phyloP scores from a whole-genome alignment of 768 basidiomycete genomes.

The Neoboletus magnificus region DNA sequence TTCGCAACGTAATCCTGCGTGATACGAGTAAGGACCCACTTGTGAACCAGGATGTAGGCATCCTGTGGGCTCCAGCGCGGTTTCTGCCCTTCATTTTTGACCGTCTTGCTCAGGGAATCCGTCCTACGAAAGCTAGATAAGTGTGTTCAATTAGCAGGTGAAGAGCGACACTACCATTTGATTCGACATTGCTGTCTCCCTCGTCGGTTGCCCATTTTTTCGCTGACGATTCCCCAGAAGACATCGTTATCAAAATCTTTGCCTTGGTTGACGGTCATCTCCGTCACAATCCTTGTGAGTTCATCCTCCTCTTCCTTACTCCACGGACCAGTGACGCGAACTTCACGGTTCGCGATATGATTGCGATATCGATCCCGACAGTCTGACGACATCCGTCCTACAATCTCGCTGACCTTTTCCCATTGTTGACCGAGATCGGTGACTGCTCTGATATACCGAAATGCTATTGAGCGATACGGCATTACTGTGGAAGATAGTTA shows the following conservation, averaged over 20 bases:
- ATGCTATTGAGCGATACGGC: background rate
- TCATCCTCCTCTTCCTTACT: slow-evolving; percentile 76
- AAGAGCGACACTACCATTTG: slow-evolving; percentile 60
- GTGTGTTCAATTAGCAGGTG: background rate
- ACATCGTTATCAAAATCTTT: slow-evolving; percentile 73
- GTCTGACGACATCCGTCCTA: slow-evolving; percentile 75
- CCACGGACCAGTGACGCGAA: slow-evolving; percentile 68
- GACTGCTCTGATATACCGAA: slow-evolving; percentile 53
- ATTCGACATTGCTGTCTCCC: slow-evolving; percentile 83
- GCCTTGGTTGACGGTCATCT: slow-evolving; percentile 71
- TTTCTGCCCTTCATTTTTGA: slow-evolving; percentile 69
- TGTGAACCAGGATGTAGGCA: slow-evolving; percentile 77
- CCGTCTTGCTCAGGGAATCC: slow-evolving; percentile 65
- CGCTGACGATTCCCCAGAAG: slow-evolving; percentile 77
- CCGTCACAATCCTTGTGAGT: slow-evolving; percentile 69
- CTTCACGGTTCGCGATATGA: slow-evolving; percentile 66
- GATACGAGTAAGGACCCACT: slow-evolving; percentile 39
- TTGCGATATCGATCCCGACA: slow-evolving; percentile 87
- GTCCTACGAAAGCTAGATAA: slow-evolving; percentile 48
- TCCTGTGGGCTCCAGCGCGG: slow-evolving; percentile 75
- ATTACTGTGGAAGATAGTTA: background rate
- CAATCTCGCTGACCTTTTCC: slow-evolving; percentile 69
- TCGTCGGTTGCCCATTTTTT: slow-evolving; percentile 71
- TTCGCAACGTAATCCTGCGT: background rate
- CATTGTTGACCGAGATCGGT: slow-evolving; percentile 68